Conservation (phyloP, 2,329 filamentous ascomycete species). For the Aspergillus hiratsukae region DNA sequence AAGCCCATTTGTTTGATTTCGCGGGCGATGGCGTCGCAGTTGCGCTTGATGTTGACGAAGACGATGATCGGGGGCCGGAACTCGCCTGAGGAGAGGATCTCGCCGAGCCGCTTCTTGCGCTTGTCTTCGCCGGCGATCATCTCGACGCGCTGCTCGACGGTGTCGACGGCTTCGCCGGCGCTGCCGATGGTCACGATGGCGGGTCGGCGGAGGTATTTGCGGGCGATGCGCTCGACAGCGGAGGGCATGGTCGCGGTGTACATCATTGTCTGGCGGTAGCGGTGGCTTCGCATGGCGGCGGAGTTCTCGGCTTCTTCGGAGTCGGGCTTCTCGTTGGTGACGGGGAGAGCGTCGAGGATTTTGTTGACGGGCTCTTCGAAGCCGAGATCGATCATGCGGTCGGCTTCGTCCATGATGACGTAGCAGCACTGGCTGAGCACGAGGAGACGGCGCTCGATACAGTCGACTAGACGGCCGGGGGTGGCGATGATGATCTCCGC, state of each 20-base stretch:
- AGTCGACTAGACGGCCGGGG: slow-evolving; percentile 92
- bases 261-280: slow-evolving; percentile 99
- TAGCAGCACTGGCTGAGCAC: slow-evolving; percentile 97
- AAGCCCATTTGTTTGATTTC: slow-evolving; percentile 95
- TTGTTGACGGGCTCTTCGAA: slow-evolving; percentile 98
- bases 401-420: slow-evolving; percentile 98
- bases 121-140: slow-evolving; percentile 88
- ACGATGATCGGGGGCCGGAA: slow-evolving; percentile 92
- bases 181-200: slow-evolving; percentile 95
- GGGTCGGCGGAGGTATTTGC: slow-evolving; percentile 88
- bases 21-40: slow-evolving; percentile 89
- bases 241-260: slow-evolving; percentile 98
- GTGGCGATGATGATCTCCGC: slow-evolving; percentile 99
- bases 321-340: slow-evolving; percentile 92
- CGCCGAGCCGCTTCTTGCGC: slow-evolving; percentile 89
- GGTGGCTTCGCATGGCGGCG: slow-evolving; percentile 74
- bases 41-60: slow-evolving; percentile 99
- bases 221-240: slow-evolving; percentile 89
- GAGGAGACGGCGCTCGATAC: slow-evolving; percentile 85
- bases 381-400: slow-evolving; percentile 97
- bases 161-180: slow-evolving; percentile 91
- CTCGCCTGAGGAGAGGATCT: slow-evolving; percentile 76
- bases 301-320: slow-evolving; percentile 85
- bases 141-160: slow-evolving; percentile 95
- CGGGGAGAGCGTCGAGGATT: slow-evolving; percentile 89